These are phyloP conservation scores for Capsicum chinense DNA, from an alignment of 257 asterid genomes.

Conservation along the genomic window DNA sequence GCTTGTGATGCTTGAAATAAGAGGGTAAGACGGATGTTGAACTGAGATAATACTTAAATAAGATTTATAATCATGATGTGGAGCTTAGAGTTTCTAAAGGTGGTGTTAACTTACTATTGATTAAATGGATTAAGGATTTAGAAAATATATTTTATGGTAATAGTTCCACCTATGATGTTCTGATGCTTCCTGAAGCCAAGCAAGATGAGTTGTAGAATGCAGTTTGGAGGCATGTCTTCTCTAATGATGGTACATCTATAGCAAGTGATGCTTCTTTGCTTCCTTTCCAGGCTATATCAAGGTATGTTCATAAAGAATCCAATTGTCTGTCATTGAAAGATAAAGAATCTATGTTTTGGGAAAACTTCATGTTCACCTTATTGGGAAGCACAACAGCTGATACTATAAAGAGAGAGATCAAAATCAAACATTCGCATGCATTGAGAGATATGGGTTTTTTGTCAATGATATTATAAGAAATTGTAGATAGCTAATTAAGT, in stretches of 20 bases:
- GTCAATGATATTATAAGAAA: background rate
- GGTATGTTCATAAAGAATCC: too few relatives aligned
- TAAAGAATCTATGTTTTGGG: constrained; percentile 56
- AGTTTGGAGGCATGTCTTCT: constrained; percentile 93
- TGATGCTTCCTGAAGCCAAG: constrained; percentile 74
- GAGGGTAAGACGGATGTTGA: constrained; percentile 93
- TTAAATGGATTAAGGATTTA: constrained; percentile 93
- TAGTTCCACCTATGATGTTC: constrained; percentile 84
- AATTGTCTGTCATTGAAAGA: too few relatives aligned
- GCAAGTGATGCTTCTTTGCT: constrained; percentile 68
- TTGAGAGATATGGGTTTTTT: too few relatives aligned
- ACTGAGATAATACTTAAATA: constrained; percentile 85
- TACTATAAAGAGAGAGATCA: constrained; percentile 31
- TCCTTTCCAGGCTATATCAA: constrained; percentile 66
- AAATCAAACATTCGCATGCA: background rate
- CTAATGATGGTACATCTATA: constrained; percentile 67
- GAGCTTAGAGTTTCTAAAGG: constrained; percentile 93
- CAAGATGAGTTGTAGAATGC: constrained; percentile 78
- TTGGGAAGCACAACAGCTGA: constrained; percentile 47
- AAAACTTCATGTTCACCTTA: constrained; percentile 76
- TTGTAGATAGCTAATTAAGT: background rate
- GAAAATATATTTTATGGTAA: constrained; percentile 95
- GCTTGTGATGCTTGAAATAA: constrained; percentile 79
- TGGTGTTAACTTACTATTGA: constrained; percentile 89
- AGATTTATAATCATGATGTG: constrained; percentile 85